These are phyloP conservation scores for Xylaria scruposa DNA, from an alignment of 495 filamentous ascomycete species.

Conservation along the genomic window DNA sequence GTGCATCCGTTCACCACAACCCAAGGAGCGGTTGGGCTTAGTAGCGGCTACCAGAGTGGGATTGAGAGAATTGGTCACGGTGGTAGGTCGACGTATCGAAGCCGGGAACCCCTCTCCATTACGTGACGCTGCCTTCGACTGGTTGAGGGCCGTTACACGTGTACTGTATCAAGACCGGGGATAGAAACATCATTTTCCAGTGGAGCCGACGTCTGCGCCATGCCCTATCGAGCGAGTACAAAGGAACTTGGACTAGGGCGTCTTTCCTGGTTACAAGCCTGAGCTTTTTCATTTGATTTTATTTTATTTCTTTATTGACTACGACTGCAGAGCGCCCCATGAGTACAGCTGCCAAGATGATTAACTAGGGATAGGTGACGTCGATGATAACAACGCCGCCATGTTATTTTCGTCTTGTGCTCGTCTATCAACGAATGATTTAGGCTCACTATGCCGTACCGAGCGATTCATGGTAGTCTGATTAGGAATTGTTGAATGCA, in stretches of 20 bases:
- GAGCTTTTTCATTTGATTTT: constrained; percentile 8
- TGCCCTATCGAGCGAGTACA: not conserved
- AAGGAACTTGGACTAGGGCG: not conserved
- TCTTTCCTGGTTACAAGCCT: not conserved
- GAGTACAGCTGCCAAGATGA: not conserved
- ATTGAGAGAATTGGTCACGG: constrained; percentile 2
- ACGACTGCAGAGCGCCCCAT: not conserved
- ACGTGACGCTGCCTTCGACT: constrained; percentile 21
- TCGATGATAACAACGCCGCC: not conserved
- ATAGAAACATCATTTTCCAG: constrained; percentile 7
- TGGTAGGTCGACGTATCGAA: constrained; percentile 12
- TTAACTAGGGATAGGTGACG: not conserved
- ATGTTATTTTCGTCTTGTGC: not conserved
- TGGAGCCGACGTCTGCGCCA: constrained; percentile 11
- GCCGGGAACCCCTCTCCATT: constrained; percentile 2
- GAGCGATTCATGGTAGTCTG: not conserved
- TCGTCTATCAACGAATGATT: not conserved
- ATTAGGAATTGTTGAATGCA: not conserved
- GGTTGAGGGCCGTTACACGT: constrained; percentile 25
- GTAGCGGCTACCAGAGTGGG: not conserved
- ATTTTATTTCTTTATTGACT: not conserved
- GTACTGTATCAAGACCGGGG: constrained; percentile 23
- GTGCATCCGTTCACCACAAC: constrained; percentile 1
- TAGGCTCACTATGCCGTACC: not conserved
- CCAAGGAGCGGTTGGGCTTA: constrained; percentile 2